Base-by-base conservation (phyloP, 2,329 filamentous ascomycete genomes). In the Mariannaea elegans region DNA sequence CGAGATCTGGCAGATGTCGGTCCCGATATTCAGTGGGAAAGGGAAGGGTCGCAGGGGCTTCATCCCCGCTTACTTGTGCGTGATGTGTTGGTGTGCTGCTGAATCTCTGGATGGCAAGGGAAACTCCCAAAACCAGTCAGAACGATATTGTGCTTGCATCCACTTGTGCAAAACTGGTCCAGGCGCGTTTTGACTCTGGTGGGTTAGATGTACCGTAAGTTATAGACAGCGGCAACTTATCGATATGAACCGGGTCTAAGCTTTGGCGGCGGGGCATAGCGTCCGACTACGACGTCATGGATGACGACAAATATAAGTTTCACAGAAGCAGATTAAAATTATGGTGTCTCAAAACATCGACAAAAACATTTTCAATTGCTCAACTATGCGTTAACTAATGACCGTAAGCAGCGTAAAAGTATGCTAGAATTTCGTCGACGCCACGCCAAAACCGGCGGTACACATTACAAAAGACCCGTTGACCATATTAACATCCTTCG, bases 1-100 rank as follows among this genome's bases (percentile, higher is more conserved):
- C 1, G 82, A 76, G 57, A 93, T 84, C 57, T 83, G 82, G 75
- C 91, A 93, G 56, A 97, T 90, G 73, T 97, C 93, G 46, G 87
- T 94, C 58, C 93, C 93, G 51, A 97, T 79, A 47, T 83, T 82
- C 13, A 94, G 72, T 1, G 87, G 80, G n/a, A 87, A 80, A 1
- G 89, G 88, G 67, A 94, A 92, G 3, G 73, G 73, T 16, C 71
- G 70, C 42, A 78, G 54, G 21, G 72, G 71, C 63, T 69, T 75
- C 75, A 76, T 75, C 38, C 53, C 51, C 9, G 24, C 8, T 21
- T 38, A 7, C 38, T 45, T 4, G 21, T 36, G 27, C 9, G 24
- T 23, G 24, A 32, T 41, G 16, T 14, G 7, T 24, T 7, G 31
- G 5, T 41, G n/a, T 31, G n/a, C n/a, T n/a, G n/a, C 34, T 21